Evolutionary conservation across 768 basidiomycete species (phyloP), one percentile per base, ranked within the genome.

Genomic region (Macrocybe gigantea): DNA sequence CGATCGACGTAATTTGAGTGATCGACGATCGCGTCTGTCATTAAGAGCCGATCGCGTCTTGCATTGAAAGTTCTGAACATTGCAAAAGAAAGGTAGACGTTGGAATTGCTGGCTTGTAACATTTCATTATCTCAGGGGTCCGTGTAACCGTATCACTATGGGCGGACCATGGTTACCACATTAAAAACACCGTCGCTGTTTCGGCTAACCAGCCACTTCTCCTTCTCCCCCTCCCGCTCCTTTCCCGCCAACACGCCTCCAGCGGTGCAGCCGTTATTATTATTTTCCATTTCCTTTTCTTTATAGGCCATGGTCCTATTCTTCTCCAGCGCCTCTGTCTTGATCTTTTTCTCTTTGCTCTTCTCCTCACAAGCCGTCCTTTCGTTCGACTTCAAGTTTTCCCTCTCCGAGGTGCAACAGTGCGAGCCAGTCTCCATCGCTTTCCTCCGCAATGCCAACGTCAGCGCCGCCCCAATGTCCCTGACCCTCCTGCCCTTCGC

Each of bases 401-500:
- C 61, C 14, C 62, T 73, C 48, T 74, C 78, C 14, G 46, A 62
- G 30, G 73, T 79, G 51, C 57, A 67, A 47, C 79, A 84, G 59
- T 83, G 82, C 63, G 72, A 68, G 51, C 69, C 70, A 11, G 72
- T 81, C 48, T 62, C 60, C 33, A 62, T 82, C 41, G 58, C 63
- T 29, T 76, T 82, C 52, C 53, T 56, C 13, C 75, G 75, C n/a
- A 64, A 68, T 43, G 55, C 61, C 32, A 65, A 63, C 44, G 53
- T 59, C 15, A 44, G 60, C 8, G 55, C 64, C 9, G 60, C 69
- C 44, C 77, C 76, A 15, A 65, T 70, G 45, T 64, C 67, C 12
- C 65, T 83, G 47, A 73, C 72, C 33, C 59, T 85, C 57, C 53
- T 83, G 51, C 81, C 82, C 43, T 64, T 81, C 55, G 72, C 74